These are phyloP conservation scores for Piedraia hortae DNA, from an alignment of 2,329 filamentous ascomycete genomes.

Conservation along the genomic window DNA sequence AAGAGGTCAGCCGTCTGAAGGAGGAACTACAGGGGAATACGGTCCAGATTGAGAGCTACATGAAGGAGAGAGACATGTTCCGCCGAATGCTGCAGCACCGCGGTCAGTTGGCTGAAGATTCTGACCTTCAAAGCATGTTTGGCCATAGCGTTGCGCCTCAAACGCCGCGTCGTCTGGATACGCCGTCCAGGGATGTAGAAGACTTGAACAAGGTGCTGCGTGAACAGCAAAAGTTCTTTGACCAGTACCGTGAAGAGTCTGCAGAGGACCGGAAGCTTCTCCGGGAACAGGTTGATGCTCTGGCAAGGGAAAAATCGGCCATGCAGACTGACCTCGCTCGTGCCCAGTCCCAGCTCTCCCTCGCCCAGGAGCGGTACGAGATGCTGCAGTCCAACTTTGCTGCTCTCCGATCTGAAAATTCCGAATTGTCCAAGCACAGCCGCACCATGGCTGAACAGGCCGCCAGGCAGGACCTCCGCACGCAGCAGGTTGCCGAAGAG, in stretches of 20 bases:
- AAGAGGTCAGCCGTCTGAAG: constrained; percentile 48
- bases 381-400: constrained; percentile 73
- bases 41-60: constrained; percentile 70
- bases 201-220: constrained; percentile 55
- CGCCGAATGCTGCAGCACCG: constrained; percentile 68
- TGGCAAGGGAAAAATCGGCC: constrained; percentile 57
- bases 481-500: constrained; percentile 79
- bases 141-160: constrained; percentile 35
- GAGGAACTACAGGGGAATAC: constrained; percentile 66
- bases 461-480: constrained; percentile 69
- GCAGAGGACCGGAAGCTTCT: constrained; percentile 54
- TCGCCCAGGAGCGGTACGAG: constrained; percentile 61
- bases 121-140: constrained; percentile 39
- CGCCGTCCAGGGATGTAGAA: constrained; percentile 26
- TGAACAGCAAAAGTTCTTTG: constrained; percentile 71
- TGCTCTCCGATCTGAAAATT: constrained; percentile 61
- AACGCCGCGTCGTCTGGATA: constrained; percentile 15
- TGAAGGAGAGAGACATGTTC: constrained; percentile 93
- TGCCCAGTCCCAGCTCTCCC: constrained; percentile 50
- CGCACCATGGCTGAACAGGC: constrained; percentile 52
- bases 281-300: constrained; percentile 55
- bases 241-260: constrained; percentile 67
- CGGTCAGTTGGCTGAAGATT: constrained; percentile 25
- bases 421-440: constrained; percentile 59
- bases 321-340: constrained; percentile 62